Evolutionary conservation across 208 protist genomes (phyloP), one percentile per base, ranked within the genome.

Genomic region (Trypanosoma melophagium): DNA sequence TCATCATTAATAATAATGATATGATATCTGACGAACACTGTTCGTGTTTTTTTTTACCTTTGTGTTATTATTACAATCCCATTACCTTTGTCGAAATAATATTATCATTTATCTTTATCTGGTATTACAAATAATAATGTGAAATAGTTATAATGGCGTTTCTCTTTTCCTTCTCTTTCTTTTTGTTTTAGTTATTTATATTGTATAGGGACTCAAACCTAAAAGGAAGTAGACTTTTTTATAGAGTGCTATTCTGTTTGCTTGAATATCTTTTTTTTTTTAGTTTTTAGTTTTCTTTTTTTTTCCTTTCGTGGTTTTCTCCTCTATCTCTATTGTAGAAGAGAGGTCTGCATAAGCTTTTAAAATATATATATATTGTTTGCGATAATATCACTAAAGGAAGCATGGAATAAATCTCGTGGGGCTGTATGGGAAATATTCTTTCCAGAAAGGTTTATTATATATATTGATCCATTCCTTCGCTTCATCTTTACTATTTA

Each of bases 401-500:
- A 60, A 42, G 42, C 14, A 16, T 66, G 60, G 21, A 51, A 67
- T 16, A 12, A 83, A 12, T 66, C 77, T n/a, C 69, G 77, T 40
- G 74, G 79, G 24, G 79, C 80, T 3, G 44, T 95, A 56, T 79
- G 83, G 35, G 77, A 77, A 31, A 31, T 95, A 5, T 93, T 87
- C 74, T 76, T 95, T 67, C 85, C 87, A 4, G 81, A 90, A 35
- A 86, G 84, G 54, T 53, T 92, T 14, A 85, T 71, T 42, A 17
- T 89, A n/a, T 95, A 90, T 75, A 66, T 80, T 4, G 87, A 89
- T 70, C 76, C 76, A 16, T 54, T 88, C 13, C 60, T 93, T 8
- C 86, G 90, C 9, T 69, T 79, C 14, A 51, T 92, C 25, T 93
- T 95, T 66, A 74, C 75, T 25, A 24, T 90, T 13, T 95, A 92